Evolutionary conservation across 2,329 filamentous ascomycete genomes (phyloP).

Genomic region (Colletotrichum sp.): DNA sequence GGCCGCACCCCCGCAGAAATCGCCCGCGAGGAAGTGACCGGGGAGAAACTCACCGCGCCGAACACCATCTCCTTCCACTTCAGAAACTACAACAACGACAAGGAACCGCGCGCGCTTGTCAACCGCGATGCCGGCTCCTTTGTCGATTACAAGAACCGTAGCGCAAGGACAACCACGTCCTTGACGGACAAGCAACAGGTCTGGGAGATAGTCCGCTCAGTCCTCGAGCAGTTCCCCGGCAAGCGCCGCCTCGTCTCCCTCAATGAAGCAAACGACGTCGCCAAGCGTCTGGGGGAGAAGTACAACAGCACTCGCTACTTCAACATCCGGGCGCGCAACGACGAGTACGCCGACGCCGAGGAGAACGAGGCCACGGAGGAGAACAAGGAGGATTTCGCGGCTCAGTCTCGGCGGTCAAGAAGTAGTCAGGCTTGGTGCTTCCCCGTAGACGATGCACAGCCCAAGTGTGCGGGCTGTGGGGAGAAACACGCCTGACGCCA

Average conservation of each 20-base stretch:
- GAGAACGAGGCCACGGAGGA: constrained; percentile 27
- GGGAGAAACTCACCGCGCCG: constrained; percentile 36
- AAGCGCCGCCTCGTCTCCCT: constrained; percentile 58
- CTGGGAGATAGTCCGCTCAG: constrained; percentile 28
- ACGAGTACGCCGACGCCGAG: constrained; percentile 29
- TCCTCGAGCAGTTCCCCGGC: constrained; percentile 31
- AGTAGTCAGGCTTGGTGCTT: not conserved
- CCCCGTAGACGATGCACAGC: not conserved
- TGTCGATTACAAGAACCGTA: not conserved
- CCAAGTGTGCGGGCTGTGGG: not conserved
- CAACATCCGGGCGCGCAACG: constrained; percentile 31
- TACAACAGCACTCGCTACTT: constrained; percentile 44
- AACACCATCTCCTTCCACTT: not conserved
- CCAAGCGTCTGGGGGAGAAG: constrained; percentile 58
- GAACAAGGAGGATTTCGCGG: constrained; percentile 36
- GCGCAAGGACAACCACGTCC: not conserved
- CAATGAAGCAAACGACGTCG: constrained; percentile 64
- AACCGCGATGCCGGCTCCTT: constrained; percentile 5
- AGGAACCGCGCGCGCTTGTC: not conserved
- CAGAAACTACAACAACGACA: not conserved
- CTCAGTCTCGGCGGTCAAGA: not conserved
- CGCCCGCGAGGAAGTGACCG: constrained; percentile 59
- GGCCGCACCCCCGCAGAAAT: constrained; percentile 76
- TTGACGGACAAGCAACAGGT: not conserved
- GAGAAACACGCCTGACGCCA: not conserved